Base-by-base conservation (phyloP, 23 red algal genomes). In the Gracilariopsis chorda region DNA sequence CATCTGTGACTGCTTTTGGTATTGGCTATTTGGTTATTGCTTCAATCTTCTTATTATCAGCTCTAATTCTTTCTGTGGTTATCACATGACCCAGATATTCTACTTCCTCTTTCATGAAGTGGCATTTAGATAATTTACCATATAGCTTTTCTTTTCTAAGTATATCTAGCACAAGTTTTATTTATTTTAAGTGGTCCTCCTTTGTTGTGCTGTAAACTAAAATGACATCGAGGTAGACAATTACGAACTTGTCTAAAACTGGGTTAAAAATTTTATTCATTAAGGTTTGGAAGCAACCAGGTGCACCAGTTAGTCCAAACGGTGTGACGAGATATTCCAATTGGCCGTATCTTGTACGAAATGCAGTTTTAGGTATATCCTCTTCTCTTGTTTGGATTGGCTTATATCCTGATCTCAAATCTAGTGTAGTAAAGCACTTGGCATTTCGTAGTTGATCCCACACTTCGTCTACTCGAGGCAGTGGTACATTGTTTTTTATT, bases 391-490 rank as follows among this genome's bases (percentile, higher is more conserved):
- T 35, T 27, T 42, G 30, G 27, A 62, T 62, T 43, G 36, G 1
- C n/a, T 74, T 30, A 35, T 74, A 74, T 74, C 67, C 24, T 23
- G 67, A 74, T 20, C 35, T 74, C 35, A 74, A 41, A 74, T 74
- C 13, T 21, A 74, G 27, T 30, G 35, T 20, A 41, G 24, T 41
- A 39, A 74, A 74, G 0, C 44, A 74, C 67, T 74, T 74, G 0
- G 16, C 67, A 41, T 39, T 63, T 8, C 17, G 10, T 29, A 1
- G 27, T 1, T 63, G 58, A 63, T 63, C 58, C 58, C 58, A 19
- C 16, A 0, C 0, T 63, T 63, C 58, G 34, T 63, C 17, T 29
- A 19, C 34, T 63, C 58, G 58, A 29, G 58, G 58, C 27, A 0
- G 58, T 14, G 58, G 58, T 19, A 63, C 16, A 29, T 63, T n/a